Base-by-base conservation (phyloP, 768 basidiomycete genomes). In the Hericium coralloides region DNA sequence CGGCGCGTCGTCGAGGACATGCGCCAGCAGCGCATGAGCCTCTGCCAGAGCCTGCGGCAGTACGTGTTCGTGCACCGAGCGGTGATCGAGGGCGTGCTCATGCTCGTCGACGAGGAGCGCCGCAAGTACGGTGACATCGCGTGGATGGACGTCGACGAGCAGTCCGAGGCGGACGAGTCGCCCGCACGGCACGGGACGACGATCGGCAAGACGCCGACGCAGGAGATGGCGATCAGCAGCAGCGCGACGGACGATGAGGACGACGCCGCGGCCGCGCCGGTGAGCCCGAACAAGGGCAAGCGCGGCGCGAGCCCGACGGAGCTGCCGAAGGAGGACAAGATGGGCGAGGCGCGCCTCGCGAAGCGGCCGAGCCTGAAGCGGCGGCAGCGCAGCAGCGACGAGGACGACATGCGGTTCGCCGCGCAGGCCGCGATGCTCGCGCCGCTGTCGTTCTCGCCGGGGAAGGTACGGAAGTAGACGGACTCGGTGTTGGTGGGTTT, bases 21-120 rank as follows among this genome's bases (percentile, higher is more conserved):
- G 86, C 80, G 95, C 48, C 86, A 95, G 69, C 95, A 98, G 72
- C 77, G 95, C 55, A 98, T 98, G 95, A 93, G 91, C 65, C 72
- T 97, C 59, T 95, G 95, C 67, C 95, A 95, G 75, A 95, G 89
- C 69, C 72, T 95, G 66, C 76, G 94, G 57, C 95, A 98, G 72
- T 98, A 95, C 66, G 87, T 95, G 18, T 98, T 95, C 70, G 89
- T 93, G 38, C 91, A 97, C 67, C 83, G 86, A 31, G 92, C 85
- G 17, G 76, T 94, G 56, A 79, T 93, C 57, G 89, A 91, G 69
- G 91, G 92, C 7, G 80, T 86, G 15, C 69, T 93, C 71, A 77
- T 80, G 77, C 74, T 92, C 17, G 77, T 87, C 49, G 90, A 92
- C 60, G 87, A 91, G 68, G 83, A 87, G 70, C 75, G 72, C 57